Evolutionary conservation across 208 protist species (phyloP), one percentile per base, ranked within the genome.

Genomic region (Angomonas desouzai): DNA sequence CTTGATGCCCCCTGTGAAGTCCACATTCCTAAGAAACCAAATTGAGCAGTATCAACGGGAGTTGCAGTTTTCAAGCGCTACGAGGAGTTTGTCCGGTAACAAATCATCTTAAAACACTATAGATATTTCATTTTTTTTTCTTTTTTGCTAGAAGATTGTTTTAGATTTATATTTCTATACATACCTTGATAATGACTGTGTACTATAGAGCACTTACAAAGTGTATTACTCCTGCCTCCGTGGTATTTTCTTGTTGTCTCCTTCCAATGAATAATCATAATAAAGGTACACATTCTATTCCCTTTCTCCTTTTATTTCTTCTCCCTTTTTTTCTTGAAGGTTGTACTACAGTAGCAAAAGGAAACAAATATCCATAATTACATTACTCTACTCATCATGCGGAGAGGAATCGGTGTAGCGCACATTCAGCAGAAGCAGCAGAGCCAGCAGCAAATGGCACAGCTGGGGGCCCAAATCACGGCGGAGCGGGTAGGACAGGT

Each of bases 391-490:
- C 6, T 7, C 22, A 33, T n/a, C 2, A 94, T 95, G 89, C 76
- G 89, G 0, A 79, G 89, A 49, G 82, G 82, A n/a, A 77, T 95
- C 29, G 89, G 89, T 29, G 87, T 95, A 13, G 85, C 74, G 1
- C 86, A 92, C 68, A 79, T 95, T 18, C 85, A 91, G 69, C 77
- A 92, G 51, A 67, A 79, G 64, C 71, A 70, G 23, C 74, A 92
- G 69, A 81, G 76, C 60, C 71, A 89, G 72, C 67, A 83, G 64
- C 79, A 88, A 49, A 95, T 95, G 89, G 79, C 79, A 0, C 76
- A 95, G 23, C 83, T 93, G 23, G 89, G 89, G 10, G 84, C 83
- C 0, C 83, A 87, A 28, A 91, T 95, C 45, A 93, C 89, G 0
- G 89, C 89, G 9, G 83, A 92, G 62, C 81, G 86, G 4, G 84